A percentile compares a stretch with the other conserved stretches of the same genome.
These are phyloP conservation scores for Myxozyma melibiosi DNA, from an alignment of 805 yeast genomes.

Conservation along the genomic window DNA sequence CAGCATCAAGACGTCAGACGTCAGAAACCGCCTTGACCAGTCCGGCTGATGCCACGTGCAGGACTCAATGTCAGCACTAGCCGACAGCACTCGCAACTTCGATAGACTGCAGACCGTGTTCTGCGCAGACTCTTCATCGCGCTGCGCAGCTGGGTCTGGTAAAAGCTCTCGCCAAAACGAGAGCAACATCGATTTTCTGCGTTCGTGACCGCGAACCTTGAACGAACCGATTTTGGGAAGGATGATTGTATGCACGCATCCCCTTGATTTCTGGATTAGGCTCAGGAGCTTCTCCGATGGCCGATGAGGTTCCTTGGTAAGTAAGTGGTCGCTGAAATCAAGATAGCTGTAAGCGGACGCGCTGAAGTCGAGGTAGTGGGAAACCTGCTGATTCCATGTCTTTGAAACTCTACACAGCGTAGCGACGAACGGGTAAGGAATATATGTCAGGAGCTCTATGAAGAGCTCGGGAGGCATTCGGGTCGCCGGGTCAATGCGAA, in stretches of 20 bases:
- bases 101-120: no score
- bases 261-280: constrained; percentile 3
- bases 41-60: no score
- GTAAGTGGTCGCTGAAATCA: constrained; percentile 7
- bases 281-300: not conserved
- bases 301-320: not conserved
- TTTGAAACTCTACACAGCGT: constrained; percentile 2
- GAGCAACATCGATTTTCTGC: constrained; percentile 5
- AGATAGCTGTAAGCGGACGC: constrained; percentile 11
- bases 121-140: no score
- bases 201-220: not conserved
- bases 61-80: no score
- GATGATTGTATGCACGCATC: constrained; percentile 10
- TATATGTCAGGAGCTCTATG: not conserved
- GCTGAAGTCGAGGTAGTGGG: not conserved
- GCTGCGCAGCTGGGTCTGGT: no score
- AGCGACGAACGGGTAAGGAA: constrained; percentile 7
- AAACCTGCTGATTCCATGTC: not conserved
- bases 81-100: constrained; percentile 3
- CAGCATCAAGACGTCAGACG: constrained; percentile 4
- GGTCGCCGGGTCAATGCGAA: constrained; percentile 12
- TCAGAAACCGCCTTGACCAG: constrained; percentile 5
- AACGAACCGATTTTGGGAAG: constrained; percentile 8
- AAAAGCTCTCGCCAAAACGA: constrained; percentile 10
- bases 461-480: constrained; percentile 10